phyloP scores from a whole-genome alignment of 441 rosid species.

The Adansonia rubrostipa region DNA sequence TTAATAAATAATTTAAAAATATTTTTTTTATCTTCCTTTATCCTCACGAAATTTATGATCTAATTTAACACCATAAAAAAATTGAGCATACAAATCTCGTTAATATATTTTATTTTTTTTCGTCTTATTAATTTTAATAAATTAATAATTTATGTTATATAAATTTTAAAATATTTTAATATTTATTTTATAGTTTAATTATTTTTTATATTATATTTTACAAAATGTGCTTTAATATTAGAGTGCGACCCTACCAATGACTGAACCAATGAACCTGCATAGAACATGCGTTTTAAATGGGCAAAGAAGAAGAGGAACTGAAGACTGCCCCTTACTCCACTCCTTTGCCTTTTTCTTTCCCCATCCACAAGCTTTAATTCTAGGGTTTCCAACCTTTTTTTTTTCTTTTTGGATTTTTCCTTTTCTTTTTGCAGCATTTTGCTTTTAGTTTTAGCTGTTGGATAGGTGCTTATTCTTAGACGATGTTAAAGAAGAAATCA shows the following conservation, averaged over 20 bases:
- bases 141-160: too few species aligned
- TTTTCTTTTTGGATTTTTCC: not conserved
- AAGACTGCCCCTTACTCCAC: not conserved
- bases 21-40: not conserved
- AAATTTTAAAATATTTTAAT: too few species aligned
- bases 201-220: too few species aligned
- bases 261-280: conserved; percentile 5
- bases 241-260: not conserved
- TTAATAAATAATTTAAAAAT: not conserved
- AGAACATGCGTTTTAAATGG: conserved; percentile 6
- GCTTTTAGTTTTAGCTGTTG: not conserved
- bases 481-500: conserved; percentile 12
- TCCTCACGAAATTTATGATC: not conserved
- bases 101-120: too few species aligned
- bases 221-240: too few species aligned
- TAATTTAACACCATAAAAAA: not conserved
- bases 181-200: too few species aligned
- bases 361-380: not conserved
- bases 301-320: not conserved
- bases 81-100: not conserved
- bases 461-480: not conserved
- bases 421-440: not conserved
- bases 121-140: too few species aligned
- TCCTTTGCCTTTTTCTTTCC: not conserved
- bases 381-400: not conserved